Evolutionary conservation across 2,329 filamentous ascomycete species (phyloP).

Genomic region (Diaporthe sp.): DNA sequence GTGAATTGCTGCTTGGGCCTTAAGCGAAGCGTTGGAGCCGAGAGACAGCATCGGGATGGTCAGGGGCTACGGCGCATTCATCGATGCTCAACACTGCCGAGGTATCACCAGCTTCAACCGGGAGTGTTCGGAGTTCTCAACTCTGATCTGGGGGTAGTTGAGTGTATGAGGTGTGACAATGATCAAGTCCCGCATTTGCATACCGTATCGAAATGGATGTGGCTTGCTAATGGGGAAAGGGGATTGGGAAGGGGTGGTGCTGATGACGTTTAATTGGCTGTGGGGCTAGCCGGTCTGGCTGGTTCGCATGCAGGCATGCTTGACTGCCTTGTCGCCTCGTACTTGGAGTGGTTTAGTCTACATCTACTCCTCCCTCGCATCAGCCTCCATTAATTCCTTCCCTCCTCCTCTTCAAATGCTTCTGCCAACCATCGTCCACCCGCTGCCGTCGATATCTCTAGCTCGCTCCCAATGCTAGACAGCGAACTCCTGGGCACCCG

Average conservation of each 20-base stretch:
- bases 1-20: neutral
- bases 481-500: constrained; percentile 18
- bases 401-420: constrained; percentile 7
- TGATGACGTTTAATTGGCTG: constrained; percentile 42
- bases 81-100: neutral
- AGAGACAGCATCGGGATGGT: neutral
- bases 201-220: neutral
- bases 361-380: neutral
- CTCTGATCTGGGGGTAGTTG: neutral
- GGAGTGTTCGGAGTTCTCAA: neutral
- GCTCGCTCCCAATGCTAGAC: constrained; percentile 37
- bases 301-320: constrained; percentile 27
- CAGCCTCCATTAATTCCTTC: no score
- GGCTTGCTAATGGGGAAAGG: constrained; percentile 6
- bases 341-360: neutral
- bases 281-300: constrained; percentile 20
- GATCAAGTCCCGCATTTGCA: neutral
- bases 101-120: neutral
- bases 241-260: constrained; percentile 7
- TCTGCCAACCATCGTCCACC: neutral
- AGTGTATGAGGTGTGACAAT: neutral
- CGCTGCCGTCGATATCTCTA: constrained; percentile 24
- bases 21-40: neutral
- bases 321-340: constrained; percentile 27
- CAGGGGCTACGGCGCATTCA: neutral